Percentiles rank a stretch among this genome's conserved stretches.
These are phyloP conservation scores for Sporothrix phasma DNA, from an alignment of 2,329 filamentous ascomycete species.

Conservation along the genomic window DNA sequence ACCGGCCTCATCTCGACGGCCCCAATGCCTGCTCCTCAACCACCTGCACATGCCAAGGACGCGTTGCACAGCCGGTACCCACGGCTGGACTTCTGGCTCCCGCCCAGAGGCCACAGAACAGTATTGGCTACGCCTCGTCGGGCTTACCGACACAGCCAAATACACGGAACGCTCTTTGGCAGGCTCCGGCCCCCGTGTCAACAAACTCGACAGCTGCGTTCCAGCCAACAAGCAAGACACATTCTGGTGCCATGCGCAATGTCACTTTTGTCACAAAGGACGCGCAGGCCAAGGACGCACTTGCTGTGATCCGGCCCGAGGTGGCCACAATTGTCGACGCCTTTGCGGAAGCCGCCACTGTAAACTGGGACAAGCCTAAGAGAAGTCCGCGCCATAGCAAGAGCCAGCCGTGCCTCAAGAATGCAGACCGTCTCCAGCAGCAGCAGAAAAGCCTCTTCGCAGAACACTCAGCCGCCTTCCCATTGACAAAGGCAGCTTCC, in stretches of 20 bases:
- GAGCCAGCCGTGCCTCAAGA: conserved; percentile 44
- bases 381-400: conserved; percentile 39
- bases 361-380: conserved; percentile 3
- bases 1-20: conserved; percentile 6
- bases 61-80: conserved; percentile 25
- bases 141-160: neutral
- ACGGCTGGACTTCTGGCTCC: conserved; percentile 14
- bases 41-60: conserved; percentile 24
- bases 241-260: conserved; percentile 6
- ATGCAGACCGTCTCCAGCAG: conserved; percentile 11
- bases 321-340: neutral
- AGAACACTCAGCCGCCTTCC: conserved; percentile 19
- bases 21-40: conserved; percentile 20
- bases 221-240: neutral
- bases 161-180: neutral
- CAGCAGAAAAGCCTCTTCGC: conserved; percentile 15
- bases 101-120: conserved; percentile 13
- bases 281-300: neutral
- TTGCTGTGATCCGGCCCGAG: neutral
- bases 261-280: neutral
- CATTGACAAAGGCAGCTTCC: conserved; percentile 5
- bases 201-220: neutral
- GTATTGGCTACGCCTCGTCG: neutral
- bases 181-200: neutral
- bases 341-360: neutral